Percentiles rank a stretch among this genome's conserved stretches.
Conservation (phyloP, 192 early-diverging fungal species). For the Coemansia sp. region DNA sequence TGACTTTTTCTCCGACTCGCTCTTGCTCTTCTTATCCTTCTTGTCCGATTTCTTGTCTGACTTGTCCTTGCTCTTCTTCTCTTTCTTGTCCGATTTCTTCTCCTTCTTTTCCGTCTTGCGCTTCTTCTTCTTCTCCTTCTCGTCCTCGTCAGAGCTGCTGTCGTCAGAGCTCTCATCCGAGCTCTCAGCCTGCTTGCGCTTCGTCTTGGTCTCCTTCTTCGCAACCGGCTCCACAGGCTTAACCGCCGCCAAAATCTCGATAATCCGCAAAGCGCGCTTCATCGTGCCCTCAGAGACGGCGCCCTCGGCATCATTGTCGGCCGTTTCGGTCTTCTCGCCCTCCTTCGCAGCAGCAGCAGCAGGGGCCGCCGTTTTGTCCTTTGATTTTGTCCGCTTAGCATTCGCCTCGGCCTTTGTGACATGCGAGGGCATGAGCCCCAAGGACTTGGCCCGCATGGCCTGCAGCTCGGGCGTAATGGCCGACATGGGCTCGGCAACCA, state of each 20-base stretch:
- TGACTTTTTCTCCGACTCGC: conserved; percentile 9
- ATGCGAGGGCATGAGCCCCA: conserved; percentile 38
- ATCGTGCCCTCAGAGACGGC: conserved; percentile 1
- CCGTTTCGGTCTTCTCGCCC: background rate
- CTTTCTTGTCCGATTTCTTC: conserved; percentile 14
- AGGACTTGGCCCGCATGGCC: conserved; percentile 9
- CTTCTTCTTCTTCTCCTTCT: conserved; percentile 20
- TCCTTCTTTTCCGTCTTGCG: conserved; percentile 5
- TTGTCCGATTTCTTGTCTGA: conserved; percentile 11
- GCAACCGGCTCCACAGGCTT: conserved; percentile 1
- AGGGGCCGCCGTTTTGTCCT: background rate
- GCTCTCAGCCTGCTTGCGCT: conserved; percentile 9
- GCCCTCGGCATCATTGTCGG: conserved; percentile 4
- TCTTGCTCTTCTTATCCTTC: conserved; percentile 14
- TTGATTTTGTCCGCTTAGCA: conserved; percentile 5
- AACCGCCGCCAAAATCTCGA: conserved; percentile 4
- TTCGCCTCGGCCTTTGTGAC: conserved; percentile 34
- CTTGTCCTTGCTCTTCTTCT: conserved; percentile 14
- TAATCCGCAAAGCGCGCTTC: conserved; percentile 25
- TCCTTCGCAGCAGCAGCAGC: background rate
- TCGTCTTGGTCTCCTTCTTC: background rate
- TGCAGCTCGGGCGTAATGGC: conserved; percentile 6
- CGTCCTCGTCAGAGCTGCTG: conserved; percentile 11
- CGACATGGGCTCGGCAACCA: conserved; percentile 18
- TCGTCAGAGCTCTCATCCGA: conserved; percentile 3